Evolutionary conservation across 139 green algal species (phyloP).

Genomic region (Chlamydomonas sp.): DNA sequence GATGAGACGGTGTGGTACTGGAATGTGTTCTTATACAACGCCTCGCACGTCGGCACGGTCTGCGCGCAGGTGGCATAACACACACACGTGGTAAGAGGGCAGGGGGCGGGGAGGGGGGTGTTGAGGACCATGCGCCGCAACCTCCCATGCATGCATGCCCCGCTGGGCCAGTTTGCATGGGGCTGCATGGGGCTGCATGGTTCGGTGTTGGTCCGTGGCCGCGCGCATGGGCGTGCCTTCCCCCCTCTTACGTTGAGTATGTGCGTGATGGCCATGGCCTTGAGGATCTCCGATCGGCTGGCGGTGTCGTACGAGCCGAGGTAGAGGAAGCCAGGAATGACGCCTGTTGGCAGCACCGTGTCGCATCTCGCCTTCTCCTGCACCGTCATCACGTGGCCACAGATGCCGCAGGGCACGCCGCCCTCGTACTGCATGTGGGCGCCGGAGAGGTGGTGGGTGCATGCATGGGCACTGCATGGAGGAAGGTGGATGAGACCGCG

Average conservation of each 20-base stretch:
- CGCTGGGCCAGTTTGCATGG: neutral
- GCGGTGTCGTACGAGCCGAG: conserved; percentile 87
- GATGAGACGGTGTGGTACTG: conserved; percentile 64
- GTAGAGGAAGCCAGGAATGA: conserved; percentile 77
- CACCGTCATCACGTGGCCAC: conserved; percentile 65
- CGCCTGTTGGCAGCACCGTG: conserved; percentile 59
- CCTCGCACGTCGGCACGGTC: conserved; percentile 72
- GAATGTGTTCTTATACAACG: conserved; percentile 89
- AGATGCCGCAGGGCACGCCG: conserved; percentile 70
- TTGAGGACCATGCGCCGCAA: too few species aligned
- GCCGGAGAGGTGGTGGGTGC: neutral
- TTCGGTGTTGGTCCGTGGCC: too few species aligned
- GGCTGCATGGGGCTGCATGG: neutral
- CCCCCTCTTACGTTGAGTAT: conserved; percentile 74
- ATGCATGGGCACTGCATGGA: neutral
- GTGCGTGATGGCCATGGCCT: conserved; percentile 68
- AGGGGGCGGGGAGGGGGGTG: too few species aligned
- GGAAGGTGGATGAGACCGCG: neutral
- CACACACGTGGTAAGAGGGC: too few species aligned
- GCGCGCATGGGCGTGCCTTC: too few species aligned
- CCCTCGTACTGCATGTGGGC: conserved; percentile 54
- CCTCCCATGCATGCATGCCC: too few species aligned
- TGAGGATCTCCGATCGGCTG: conserved; percentile 73
- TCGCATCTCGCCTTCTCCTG: conserved; percentile 24
- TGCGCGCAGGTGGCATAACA: conserved; percentile 29